Evolutionary conservation across 2,329 filamentous ascomycete species (phyloP), one percentile per base, ranked within the genome.

Genomic region (Paecilomyces dactylethromorphus): DNA sequence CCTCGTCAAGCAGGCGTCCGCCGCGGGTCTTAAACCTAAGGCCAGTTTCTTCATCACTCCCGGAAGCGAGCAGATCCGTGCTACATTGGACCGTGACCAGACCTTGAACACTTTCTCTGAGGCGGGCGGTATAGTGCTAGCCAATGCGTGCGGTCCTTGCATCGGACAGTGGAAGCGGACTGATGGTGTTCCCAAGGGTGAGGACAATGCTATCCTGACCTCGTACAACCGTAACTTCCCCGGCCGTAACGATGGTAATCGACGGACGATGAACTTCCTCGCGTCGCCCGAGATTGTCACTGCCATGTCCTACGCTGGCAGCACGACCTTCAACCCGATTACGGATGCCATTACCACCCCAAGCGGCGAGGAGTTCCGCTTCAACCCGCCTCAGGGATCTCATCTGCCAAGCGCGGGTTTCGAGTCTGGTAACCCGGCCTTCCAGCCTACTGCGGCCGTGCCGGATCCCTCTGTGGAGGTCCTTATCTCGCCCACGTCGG

Each of bases 181-280:
- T 18, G 94, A 97, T 70, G 89, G 87, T 22, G 84, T 95, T 18
- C 76, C 79, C 65, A 96, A 96, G 79, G 92, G 92, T 62, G 90
- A 92, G 59, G 81, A 85, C 57, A 99, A 99, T 71, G 94, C 94
- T 62, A 97, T 99, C 68, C 85, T 99, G 69, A 93, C 92, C 10
- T 97, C 92, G 0, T 99, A 97, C 81, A 99, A 99, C 83, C 90
- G 94, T 61, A 99, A 99, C 79, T 99, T 99, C 82, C 90, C 90
- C 55, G 93, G 91, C 61, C 90, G 94, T 64, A 99, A 99, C 74
- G 94, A 99, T 71, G 94, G 94, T 62, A 99, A 99, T 80, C 87
- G 90, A 22, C 87, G 89, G 50, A 99, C 94, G 8, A 97, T 97
- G 92, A 99, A 97, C 82, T 99, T 99, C 79, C 84, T 99, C 56